These are phyloP conservation scores for Hypoxylon sp. DNA, from an alignment of 2,329 filamentous ascomycete genomes.

Conservation along the genomic window DNA sequence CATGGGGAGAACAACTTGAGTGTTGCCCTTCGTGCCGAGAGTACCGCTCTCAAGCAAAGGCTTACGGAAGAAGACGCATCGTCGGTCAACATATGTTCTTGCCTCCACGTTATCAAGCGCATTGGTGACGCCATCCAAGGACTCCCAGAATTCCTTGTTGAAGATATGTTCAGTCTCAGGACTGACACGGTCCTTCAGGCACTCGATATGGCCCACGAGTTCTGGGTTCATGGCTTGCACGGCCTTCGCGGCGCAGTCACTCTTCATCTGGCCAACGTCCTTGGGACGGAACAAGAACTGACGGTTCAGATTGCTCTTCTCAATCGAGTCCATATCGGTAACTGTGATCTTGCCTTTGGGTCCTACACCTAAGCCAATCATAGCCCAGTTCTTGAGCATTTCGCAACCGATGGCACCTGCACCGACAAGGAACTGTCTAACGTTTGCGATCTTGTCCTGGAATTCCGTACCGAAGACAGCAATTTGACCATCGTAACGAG, in stretches of 20 bases:
- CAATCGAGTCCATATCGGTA: slow-evolving; percentile 98
- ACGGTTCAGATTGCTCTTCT: slow-evolving; percentile 98
- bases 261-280: slow-evolving; percentile 97
- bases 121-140: slow-evolving; percentile 93
- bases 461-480: slow-evolving; percentile 94
- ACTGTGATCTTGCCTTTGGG: slow-evolving; percentile 90
- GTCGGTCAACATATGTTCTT: slow-evolving; percentile 93
- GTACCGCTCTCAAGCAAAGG: slow-evolving; percentile 96
- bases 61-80: slow-evolving; percentile 99
- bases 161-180: slow-evolving; percentile 94
- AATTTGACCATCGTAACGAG: slow-evolving; percentile 96
- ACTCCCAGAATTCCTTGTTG: slow-evolving; percentile 91
- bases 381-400: slow-evolving; percentile 99
- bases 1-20: slow-evolving; percentile 91
- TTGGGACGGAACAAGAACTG: slow-evolving; percentile 96
- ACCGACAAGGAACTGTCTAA: slow-evolving; percentile 94
- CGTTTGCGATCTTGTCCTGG: slow-evolving; percentile 92
- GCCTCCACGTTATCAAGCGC: slow-evolving; percentile 98
- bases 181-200: slow-evolving; percentile 90
- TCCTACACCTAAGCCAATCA: slow-evolving; percentile 94
- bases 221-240: slow-evolving; percentile 97
- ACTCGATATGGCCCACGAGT: slow-evolving; percentile 85
- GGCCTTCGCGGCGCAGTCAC: slow-evolving; percentile 90
- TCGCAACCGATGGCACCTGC: slow-evolving; percentile 98
- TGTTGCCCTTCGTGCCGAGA: slow-evolving; percentile 98